Evolutionary conservation across 2,329 filamentous ascomycete species (phyloP).

Genomic region (Corynespora cassiicola): DNA sequence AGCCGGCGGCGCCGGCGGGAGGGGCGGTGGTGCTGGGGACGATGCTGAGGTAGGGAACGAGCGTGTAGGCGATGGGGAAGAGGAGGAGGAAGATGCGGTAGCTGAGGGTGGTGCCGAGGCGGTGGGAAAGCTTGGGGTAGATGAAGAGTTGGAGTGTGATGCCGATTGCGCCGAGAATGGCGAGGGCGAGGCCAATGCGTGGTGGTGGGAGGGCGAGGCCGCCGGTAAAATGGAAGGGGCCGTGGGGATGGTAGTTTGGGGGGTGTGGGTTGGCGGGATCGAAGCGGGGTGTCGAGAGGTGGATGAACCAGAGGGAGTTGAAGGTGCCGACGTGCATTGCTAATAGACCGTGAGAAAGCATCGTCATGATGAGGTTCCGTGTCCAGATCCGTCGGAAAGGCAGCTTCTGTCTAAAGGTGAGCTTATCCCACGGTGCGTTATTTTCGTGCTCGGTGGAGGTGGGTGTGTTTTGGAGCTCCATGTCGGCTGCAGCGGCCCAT

Average conservation of each 20-base stretch:
- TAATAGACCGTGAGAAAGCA: conserved; percentile 53
- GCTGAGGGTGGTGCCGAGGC: conserved; percentile 49
- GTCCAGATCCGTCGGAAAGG: conserved; percentile 57
- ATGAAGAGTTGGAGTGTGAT: conserved; percentile 54
- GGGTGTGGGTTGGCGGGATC: conserved; percentile 42
- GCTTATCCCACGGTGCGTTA: conserved; percentile 15
- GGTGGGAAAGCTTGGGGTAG: conserved; percentile 51
- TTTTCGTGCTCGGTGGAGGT: conserved; percentile 19
- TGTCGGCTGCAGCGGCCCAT: conserved; percentile 23
- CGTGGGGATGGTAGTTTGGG: conserved; percentile 41
- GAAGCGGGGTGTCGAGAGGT: conserved; percentile 55
- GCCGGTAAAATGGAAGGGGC: conserved; percentile 55
- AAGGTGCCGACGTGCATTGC: conserved; percentile 58
- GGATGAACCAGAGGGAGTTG: conserved; percentile 58
- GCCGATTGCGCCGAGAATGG: conserved; percentile 56
- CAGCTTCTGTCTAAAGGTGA: conserved; percentile 38
- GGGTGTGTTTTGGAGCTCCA: conserved; percentile 40
- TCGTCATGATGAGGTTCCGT: conserved; percentile 50
- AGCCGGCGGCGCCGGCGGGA: conserved; percentile 48
- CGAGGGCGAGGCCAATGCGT: conserved; percentile 54
- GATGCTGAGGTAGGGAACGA: conserved; percentile 52
- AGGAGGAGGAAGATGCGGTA: conserved; percentile 51
- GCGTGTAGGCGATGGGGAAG: conserved; percentile 53
- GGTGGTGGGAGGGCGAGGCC: conserved; percentile 56
- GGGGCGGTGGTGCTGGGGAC: conserved; percentile 48